These are phyloP conservation scores for Rhodosporidiobolus sp. DNA, from an alignment of 768 basidiomycete genomes.

Conservation along the genomic window DNA sequence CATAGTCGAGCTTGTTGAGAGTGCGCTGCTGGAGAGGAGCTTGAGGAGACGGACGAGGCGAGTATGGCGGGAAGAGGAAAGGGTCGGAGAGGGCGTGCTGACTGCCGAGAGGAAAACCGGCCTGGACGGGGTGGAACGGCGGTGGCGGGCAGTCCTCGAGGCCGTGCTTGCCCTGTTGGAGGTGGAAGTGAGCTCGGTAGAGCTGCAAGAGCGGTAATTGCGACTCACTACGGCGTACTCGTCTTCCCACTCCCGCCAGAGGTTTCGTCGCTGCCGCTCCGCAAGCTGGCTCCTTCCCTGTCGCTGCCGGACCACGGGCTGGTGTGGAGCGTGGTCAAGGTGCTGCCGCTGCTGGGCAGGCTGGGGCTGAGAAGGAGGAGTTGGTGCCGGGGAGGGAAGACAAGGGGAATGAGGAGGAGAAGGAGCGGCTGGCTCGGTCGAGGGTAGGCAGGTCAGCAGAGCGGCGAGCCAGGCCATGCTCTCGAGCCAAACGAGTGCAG, in stretches of 20 bases:
- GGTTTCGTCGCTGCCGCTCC: neutral
- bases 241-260: neutral
- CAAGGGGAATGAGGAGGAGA: too few species aligned
- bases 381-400: neutral
- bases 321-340: neutral
- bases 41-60: neutral
- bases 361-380: neutral
- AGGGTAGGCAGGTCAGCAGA: too few species aligned
- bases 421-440: too few species aligned
- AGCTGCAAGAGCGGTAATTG: neutral
- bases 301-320: too few species aligned
- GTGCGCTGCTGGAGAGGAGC: neutral
- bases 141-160: neutral
- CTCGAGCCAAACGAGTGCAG: too few species aligned
- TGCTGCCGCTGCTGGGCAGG: neutral
- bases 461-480: too few species aligned
- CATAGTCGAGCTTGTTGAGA: neutral
- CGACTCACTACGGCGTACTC: neutral
- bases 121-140: neutral
- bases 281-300: neutral
- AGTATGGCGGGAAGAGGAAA: neutral
- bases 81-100: neutral
- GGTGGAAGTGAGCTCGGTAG: neutral
- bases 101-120: neutral
- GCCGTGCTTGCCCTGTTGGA: neutral